These are phyloP conservation scores for Brassica incana DNA, from an alignment of 345 rosid genomes.

Conservation along the genomic window DNA sequence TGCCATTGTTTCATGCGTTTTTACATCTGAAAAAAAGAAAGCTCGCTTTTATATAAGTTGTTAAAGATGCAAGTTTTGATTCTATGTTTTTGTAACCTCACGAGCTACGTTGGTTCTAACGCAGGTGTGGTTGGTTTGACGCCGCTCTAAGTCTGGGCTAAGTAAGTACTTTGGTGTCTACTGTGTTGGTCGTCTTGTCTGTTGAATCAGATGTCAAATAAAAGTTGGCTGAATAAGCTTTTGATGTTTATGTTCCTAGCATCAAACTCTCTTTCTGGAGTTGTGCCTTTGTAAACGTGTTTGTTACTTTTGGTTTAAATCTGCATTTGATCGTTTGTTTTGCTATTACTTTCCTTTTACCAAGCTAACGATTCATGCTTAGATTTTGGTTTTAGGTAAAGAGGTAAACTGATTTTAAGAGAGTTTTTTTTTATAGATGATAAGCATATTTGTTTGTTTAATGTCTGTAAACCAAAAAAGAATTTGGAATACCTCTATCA, in stretches of 20 bases:
- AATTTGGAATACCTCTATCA: not conserved
- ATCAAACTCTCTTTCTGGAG: constrained; percentile 6
- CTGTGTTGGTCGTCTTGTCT: constrained; percentile 26
- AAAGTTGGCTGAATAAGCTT: constrained; percentile 26
- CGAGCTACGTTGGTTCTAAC: not conserved
- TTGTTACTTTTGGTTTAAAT: not conserved
- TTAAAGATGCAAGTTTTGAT: not conserved
- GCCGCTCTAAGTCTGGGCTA: constrained; percentile 29
- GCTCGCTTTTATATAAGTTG: not conserved
- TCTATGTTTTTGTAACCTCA: constrained; percentile 11
- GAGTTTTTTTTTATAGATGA: not conserved
- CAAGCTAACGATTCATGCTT: not conserved
- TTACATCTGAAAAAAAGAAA: not conserved
- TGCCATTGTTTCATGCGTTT: not conserved
- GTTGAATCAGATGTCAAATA: constrained; percentile 13
- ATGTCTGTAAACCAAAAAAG: not conserved
- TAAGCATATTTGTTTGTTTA: not conserved
- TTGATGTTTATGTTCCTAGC: constrained; percentile 22
- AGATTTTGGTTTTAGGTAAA: not conserved
- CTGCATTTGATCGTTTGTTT: constrained; percentile 12
- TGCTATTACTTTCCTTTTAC: not conserved
- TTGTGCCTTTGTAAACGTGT: not conserved
- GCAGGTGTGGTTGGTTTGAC: constrained; percentile 42
- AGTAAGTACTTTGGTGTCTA: constrained; percentile 20
- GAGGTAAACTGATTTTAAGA: not conserved